Conservation (phyloP, 352 stramenopile species). For the Phytophthora idaei region DNA sequence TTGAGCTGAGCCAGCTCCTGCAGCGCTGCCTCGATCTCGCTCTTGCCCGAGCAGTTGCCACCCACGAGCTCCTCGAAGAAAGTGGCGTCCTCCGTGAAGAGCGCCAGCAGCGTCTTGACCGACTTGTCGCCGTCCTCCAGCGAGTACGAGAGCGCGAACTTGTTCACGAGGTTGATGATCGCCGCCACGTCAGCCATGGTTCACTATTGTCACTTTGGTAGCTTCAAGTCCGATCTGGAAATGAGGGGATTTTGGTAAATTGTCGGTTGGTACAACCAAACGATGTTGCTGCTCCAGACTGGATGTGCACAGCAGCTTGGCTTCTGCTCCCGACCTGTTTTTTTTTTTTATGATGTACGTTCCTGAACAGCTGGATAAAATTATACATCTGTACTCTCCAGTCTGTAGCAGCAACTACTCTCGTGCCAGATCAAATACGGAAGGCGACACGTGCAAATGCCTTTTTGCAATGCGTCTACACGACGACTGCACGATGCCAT, state of each 20-base stretch:
- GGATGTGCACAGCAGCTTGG: background rate
- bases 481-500: conserved; percentile 20
- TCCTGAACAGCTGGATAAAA: too few relatives aligned
- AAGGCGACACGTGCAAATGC: background rate
- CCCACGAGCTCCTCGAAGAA: conserved; percentile 84
- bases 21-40: conserved; percentile 76
- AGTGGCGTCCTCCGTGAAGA: conserved; percentile 76
- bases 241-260: conserved; percentile 19
- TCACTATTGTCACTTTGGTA: conserved; percentile 14
- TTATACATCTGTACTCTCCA: too few relatives aligned
- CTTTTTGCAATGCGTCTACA: conserved; percentile 20
- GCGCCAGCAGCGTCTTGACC: conserved; percentile 63
- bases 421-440: too few relatives aligned
- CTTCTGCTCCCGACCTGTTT: background rate
- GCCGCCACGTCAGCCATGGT: conserved; percentile 73
- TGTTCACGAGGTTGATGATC: conserved; percentile 88
- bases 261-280: conserved; percentile 19
- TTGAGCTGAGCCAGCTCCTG: conserved; percentile 74
- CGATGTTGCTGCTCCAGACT: background rate
- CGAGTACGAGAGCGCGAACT: conserved; percentile 80
- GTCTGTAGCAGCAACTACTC: too few relatives aligned
- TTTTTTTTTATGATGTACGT: too few relatives aligned
- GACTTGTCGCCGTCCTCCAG: conserved; percentile 78
- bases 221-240: conserved; percentile 35
- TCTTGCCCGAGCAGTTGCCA: conserved; percentile 56